phyloP scores from a whole-genome alignment of 352 stramenopile genomes.

The Bremia lactucae region DNA sequence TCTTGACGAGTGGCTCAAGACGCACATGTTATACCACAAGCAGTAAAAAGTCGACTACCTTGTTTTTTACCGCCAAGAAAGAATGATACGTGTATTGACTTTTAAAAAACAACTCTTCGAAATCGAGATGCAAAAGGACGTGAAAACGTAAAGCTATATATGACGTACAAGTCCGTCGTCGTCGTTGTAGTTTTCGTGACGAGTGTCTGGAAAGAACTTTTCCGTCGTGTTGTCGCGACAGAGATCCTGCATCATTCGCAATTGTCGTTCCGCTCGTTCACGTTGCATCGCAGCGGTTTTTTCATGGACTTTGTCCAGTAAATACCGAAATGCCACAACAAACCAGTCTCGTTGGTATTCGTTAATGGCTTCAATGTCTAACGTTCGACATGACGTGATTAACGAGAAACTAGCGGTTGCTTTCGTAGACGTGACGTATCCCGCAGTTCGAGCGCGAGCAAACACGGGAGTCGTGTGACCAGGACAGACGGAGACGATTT shows the following conservation, averaged over 20 bases:
- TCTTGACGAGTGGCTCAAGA: constrained; percentile 69
- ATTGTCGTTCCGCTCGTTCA: constrained; percentile 64
- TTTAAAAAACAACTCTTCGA: too few relatives aligned
- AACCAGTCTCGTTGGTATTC: constrained; percentile 78
- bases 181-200: constrained; percentile 26
- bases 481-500: constrained; percentile 46
- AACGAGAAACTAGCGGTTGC: constrained; percentile 58
- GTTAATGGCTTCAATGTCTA: constrained; percentile 66
- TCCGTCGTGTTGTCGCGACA: constrained; percentile 27
- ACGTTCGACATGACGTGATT: constrained; percentile 42
- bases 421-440: constrained; percentile 19
- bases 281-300: constrained; percentile 68
- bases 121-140: too few relatives aligned
- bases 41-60: constrained; percentile 18
- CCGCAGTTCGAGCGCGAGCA: constrained; percentile 25
- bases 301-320: constrained; percentile 79
- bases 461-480: constrained; percentile 63
- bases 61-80: too few relatives aligned
- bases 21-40: too few relatives aligned
- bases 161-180: constrained; percentile 10
- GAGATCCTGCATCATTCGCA: constrained; percentile 69
- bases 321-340: constrained; percentile 75
- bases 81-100: too few relatives aligned
- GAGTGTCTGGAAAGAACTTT: constrained; percentile 14
- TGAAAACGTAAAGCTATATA: constrained; percentile 4